phyloP scores from a whole-genome alignment of 192 early-diverging fungal species.

The Coemansia sp. region DNA sequence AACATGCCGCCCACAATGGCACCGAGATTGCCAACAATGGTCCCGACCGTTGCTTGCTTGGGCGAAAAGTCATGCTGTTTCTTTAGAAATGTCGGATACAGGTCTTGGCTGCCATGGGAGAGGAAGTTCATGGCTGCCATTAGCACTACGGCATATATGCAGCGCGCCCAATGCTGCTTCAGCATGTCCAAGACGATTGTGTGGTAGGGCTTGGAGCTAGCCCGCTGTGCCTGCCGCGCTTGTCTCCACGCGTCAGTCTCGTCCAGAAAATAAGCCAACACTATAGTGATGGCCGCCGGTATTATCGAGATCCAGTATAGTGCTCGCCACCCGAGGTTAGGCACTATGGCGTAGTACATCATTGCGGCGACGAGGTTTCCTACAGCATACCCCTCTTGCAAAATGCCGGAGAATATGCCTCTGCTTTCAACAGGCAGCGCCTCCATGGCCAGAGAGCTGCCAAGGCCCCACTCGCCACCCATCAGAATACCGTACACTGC shows the following conservation, averaged over 20 bases:
- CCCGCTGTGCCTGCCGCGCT: constrained; percentile 30
- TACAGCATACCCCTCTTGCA: constrained; percentile 72
- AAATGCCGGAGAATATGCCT: constrained; percentile 74
- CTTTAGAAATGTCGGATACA: constrained; percentile 71
- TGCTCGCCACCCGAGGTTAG: constrained; percentile 65
- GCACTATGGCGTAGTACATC: constrained; percentile 61
- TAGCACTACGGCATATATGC: constrained; percentile 57
- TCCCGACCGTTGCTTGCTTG: constrained; percentile 60
- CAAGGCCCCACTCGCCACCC: constrained; percentile 77
- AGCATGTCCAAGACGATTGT: constrained; percentile 44
- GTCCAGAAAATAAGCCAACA: constrained; percentile 64
- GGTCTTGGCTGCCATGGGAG: constrained; percentile 69
- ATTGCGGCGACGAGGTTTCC: constrained; percentile 69
- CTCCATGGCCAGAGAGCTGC: constrained; percentile 74
- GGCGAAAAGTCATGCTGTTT: constrained; percentile 60
- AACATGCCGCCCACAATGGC: constrained; percentile 70
- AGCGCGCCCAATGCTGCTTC: constrained; percentile 60
- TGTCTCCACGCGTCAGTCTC: constrained; percentile 62
- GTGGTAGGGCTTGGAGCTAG: constrained; percentile 37
- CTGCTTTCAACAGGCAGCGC: constrained; percentile 64
- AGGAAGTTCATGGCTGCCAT: constrained; percentile 75
- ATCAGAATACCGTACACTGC: constrained; percentile 64
- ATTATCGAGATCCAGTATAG: constrained; percentile 69
- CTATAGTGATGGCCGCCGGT: constrained; percentile 61
- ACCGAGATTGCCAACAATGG: constrained; percentile 63